A percentile compares a stretch with the other conserved stretches of the same genome.
These are phyloP conservation scores for Aspergillus carbonarius DNA, from an alignment of 2,329 filamentous ascomycete species.

Conservation along the genomic window DNA sequence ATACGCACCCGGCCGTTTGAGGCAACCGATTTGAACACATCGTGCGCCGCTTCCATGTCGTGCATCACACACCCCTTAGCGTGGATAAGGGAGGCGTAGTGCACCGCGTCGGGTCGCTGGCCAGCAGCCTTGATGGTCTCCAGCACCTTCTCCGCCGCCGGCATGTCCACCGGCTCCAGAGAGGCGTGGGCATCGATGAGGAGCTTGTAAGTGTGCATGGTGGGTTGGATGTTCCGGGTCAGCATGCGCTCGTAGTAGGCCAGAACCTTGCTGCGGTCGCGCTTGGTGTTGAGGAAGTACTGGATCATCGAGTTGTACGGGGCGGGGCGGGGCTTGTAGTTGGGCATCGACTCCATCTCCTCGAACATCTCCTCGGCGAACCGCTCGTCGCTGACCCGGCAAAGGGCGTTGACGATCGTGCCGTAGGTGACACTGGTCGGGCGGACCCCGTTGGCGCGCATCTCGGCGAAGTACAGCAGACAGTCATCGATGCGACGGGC, in stretches of 20 bases:
- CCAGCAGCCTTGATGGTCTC: conserved; percentile 72
- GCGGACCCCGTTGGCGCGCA: conserved; percentile 88
- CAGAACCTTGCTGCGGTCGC: conserved; percentile 89
- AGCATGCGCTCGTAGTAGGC: conserved; percentile 95
- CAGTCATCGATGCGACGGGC: conserved; percentile 97
- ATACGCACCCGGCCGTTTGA: conserved; percentile 64
- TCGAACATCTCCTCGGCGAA: conserved; percentile 98
- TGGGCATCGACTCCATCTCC: conserved; percentile 98
- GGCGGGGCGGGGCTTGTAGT: conserved; percentile 96
- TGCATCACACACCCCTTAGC: conserved; percentile 92
- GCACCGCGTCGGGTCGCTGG: conserved; percentile 80
- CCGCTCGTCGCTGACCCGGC: conserved; percentile 94
- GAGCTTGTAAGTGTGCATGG: conserved; percentile 95
- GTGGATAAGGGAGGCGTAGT: conserved; percentile 94
- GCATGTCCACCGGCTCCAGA: conserved; percentile 86
- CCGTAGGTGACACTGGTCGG: conserved; percentile 98
- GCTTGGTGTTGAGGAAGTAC: conserved; percentile 97
- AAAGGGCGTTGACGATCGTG: conserved; percentile 95
- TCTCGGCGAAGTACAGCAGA: conserved; percentile 96
- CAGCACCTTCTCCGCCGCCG: conserved; percentile 79
- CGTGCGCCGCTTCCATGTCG: conserved; percentile 79
- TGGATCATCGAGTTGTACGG: conserved; percentile 99
- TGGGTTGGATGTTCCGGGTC: conserved; percentile 80
- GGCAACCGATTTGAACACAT: conserved; percentile 79
- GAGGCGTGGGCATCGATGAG: conserved; percentile 94